These are phyloP conservation scores for Xylaria curta DNA, from an alignment of 495 filamentous ascomycete species.

Conservation along the genomic window DNA sequence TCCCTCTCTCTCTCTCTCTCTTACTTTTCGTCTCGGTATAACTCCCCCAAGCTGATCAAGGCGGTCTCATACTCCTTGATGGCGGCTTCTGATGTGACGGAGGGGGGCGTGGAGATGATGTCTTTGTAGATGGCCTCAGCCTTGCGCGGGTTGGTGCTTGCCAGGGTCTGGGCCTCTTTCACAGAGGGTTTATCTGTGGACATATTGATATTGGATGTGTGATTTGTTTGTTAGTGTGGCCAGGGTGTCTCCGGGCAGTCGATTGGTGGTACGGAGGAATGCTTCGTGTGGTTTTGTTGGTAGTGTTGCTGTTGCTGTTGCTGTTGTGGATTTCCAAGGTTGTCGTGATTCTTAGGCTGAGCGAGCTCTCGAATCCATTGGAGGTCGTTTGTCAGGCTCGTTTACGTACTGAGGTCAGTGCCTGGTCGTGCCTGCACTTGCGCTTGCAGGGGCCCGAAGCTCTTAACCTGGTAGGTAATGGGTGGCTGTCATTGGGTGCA, in stretches of 20 bases:
- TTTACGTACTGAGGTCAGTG: conserved; percentile 27
- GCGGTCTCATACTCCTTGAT: conserved; percentile 87
- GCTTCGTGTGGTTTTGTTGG: background rate
- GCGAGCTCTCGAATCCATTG: conserved; percentile 20
- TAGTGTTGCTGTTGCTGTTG: background rate
- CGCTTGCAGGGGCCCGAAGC: conserved; percentile 24
- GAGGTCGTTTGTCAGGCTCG: conserved; percentile 24
- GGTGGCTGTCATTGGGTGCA: conserved; percentile 1
- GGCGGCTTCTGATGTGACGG: conserved; percentile 78
- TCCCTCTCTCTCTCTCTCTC: no score
- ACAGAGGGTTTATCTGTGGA: conserved; percentile 45
- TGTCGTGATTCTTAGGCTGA: conserved; percentile 11
- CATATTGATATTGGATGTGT: conserved; percentile 36
- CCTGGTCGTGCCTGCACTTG: conserved; percentile 23
- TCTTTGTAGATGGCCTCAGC: conserved; percentile 86
- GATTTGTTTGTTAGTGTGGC: conserved; percentile 12
- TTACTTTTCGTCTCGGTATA: conserved; percentile 87
- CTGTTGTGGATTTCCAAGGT: background rate
- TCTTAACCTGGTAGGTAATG: background rate
- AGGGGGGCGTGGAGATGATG: conserved; percentile 82
- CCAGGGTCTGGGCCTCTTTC: conserved; percentile 80
- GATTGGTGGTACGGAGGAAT: background rate
- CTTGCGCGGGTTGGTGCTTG: conserved; percentile 76
- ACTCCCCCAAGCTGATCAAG: conserved; percentile 82
- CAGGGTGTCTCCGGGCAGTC: background rate